Evolutionary conservation across 2,329 filamentous ascomycete genomes (phyloP).

Genomic region (Xylariaceae sp.): DNA sequence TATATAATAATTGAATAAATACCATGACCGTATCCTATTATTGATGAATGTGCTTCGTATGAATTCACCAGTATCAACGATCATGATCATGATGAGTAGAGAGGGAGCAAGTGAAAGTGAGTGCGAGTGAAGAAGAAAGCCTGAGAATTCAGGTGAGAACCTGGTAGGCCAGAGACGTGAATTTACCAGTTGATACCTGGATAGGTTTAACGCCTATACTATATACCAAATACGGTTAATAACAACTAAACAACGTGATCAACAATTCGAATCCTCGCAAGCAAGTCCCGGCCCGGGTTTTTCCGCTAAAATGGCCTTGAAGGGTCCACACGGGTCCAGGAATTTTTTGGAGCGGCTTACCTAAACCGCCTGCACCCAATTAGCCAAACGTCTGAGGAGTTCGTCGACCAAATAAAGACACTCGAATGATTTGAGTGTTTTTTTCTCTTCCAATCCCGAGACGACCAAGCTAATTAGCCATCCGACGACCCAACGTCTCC

Average conservation of each 20-base stretch:
- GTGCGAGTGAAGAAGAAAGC: not conserved
- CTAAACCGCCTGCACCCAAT: not conserved
- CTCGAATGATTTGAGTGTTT: constrained; percentile 38
- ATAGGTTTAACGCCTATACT: not conserved
- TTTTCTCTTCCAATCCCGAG: constrained; percentile 35
- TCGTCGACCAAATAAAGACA: constrained; percentile 3
- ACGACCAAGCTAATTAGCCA: constrained; percentile 25
- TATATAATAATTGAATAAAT: too few species aligned
- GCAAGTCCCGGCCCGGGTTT: constrained; percentile 27
- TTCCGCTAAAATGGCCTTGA: constrained; percentile 25
- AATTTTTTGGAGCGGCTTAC: constrained; percentile 27
- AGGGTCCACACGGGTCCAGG: constrained; percentile 2
- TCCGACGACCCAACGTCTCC: constrained; percentile 17
- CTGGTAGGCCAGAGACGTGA: not conserved
- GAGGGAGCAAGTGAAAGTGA: not conserved
- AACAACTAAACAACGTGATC: not conserved
- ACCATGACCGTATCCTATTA: too few species aligned
- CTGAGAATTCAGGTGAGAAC: not conserved
- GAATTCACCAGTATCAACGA: not conserved
- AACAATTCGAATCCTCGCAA: not conserved
- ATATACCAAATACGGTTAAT: not conserved
- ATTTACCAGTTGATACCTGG: not conserved
- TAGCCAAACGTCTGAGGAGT: constrained; percentile 9
- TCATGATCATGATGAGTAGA: not conserved
- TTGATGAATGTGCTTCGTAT: too few species aligned